Percentiles rank a stretch among this genome's conserved stretches.
Conservation (phyloP, 768 basidiomycete species). For the Astraeus odoratus region DNA sequence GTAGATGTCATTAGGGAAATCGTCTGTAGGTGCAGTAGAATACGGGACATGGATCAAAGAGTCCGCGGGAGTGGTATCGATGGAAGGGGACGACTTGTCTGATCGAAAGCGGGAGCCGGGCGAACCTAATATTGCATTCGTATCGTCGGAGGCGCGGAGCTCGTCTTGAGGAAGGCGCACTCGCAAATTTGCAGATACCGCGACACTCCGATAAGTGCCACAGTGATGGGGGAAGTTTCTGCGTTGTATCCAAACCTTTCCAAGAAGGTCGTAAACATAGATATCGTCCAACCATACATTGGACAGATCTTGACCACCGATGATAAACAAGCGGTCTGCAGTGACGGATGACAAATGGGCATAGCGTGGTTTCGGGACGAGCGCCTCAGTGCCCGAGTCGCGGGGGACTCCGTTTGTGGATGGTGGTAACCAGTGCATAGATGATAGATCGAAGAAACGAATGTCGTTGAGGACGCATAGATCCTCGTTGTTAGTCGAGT, state of each 20-base stretch:
- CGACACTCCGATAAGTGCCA: conserved; percentile 92
- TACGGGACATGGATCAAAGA: conserved; percentile 69
- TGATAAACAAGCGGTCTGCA: conserved; percentile 77
- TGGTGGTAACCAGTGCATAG: conserved; percentile 62
- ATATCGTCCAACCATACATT: conserved; percentile 94
- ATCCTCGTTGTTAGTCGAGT: conserved; percentile 66
- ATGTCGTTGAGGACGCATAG: conserved; percentile 92
- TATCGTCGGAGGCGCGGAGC: conserved; percentile 32
- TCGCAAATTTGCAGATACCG: conserved; percentile 62
- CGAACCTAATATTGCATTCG: conserved; percentile 41
- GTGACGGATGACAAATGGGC: conserved; percentile 91
- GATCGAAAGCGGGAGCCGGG: conserved; percentile 54
- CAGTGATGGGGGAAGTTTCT: conserved; percentile 88
- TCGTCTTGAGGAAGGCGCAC: conserved; percentile 69
- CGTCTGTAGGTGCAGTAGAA: conserved; percentile 61
- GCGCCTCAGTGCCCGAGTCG: conserved; percentile 36
- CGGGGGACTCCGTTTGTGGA: conserved; percentile 24
- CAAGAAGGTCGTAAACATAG: conserved; percentile 76
- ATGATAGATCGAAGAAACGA: conserved; percentile 75
- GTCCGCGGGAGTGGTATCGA: conserved; percentile 51
- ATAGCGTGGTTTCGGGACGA: conserved; percentile 80
- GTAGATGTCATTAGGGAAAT: conserved; percentile 80
- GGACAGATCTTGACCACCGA: conserved; percentile 91
- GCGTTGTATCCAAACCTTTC: conserved; percentile 70
- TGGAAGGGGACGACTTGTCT: conserved; percentile 33